Percentiles rank a stretch among this genome's conserved stretches.
Conservation (phyloP, 345 rosid genomes). For the Arabidopsis thaliana region DNA sequence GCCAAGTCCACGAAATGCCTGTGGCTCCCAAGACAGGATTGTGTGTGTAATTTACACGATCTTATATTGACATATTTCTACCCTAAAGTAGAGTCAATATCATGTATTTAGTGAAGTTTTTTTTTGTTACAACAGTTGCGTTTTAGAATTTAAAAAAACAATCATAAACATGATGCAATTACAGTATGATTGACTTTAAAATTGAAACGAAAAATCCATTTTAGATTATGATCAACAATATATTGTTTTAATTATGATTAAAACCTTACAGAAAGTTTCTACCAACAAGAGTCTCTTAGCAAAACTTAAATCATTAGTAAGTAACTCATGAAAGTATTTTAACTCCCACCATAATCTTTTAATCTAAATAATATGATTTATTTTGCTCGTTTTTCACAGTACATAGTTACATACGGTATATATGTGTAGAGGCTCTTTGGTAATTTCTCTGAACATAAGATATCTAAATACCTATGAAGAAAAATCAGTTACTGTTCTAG, state of each 20-base stretch:
- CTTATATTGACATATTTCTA: slow-evolving; percentile 3
- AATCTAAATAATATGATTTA: neutral
- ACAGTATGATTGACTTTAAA: neutral
- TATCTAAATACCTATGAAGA: slow-evolving; percentile 1
- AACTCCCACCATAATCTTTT: neutral
- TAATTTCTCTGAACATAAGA: neutral
- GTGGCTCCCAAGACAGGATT: slow-evolving; percentile 42
- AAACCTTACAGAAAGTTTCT: neutral
- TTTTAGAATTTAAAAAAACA: neutral
- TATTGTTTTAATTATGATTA: neutral
- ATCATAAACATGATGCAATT: neutral
- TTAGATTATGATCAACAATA: neutral
- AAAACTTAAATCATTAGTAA: neutral
- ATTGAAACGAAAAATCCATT: neutral
- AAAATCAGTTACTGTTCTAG: slow-evolving; percentile 19
- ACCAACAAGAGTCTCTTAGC: neutral
- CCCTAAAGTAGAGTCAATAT: slow-evolving; percentile 1
- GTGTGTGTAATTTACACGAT: slow-evolving; percentile 16
- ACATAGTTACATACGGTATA: neutral
- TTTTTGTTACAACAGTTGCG: neutral
- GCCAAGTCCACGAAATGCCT: slow-evolving; percentile 65
- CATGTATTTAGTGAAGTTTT: neutral
- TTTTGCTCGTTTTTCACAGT: neutral
- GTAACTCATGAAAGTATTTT: neutral
- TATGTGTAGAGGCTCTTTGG: neutral